phyloP scores from a whole-genome alignment of 177 flowering plant species.

The Vitis hybrid region DNA sequence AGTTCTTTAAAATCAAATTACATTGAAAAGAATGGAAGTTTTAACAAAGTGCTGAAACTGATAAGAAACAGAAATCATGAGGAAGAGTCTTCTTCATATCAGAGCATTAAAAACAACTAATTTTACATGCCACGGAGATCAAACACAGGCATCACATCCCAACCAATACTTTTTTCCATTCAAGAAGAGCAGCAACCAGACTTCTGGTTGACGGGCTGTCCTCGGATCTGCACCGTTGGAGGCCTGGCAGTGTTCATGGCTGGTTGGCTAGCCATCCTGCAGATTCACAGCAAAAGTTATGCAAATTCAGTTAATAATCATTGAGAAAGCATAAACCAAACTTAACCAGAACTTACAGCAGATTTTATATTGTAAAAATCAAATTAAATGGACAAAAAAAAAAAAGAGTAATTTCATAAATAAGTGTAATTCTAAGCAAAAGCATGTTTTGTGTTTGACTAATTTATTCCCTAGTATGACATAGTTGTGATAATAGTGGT shows the following conservation, averaged over 20 bases:
- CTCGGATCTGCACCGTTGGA: constrained; percentile 82
- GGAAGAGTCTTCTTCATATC: constrained; percentile 12
- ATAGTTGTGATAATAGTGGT: too few relatives aligned
- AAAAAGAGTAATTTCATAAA: not conserved
- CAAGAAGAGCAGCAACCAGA: constrained; percentile 81
- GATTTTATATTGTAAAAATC: not conserved
- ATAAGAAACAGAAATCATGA: constrained; percentile 16
- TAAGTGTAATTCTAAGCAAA: too few relatives aligned
- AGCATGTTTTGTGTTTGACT: too few relatives aligned
- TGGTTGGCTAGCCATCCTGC: constrained; percentile 87
- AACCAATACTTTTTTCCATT: constrained; percentile 8
- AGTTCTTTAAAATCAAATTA: constrained; percentile 24
- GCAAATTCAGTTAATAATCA: too few relatives aligned
- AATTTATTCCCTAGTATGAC: too few relatives aligned
- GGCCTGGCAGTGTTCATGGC: constrained; percentile 73
- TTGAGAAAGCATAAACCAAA: too few relatives aligned
- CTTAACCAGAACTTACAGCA: too few relatives aligned
- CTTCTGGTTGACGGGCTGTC: constrained; percentile 84
- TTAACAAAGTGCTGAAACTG: constrained; percentile 22
- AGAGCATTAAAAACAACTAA: constrained; percentile 20
- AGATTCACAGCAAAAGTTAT: not conserved
- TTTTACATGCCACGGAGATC: constrained; percentile 43
- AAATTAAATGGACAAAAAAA: not conserved
- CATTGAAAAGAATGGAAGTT: constrained; percentile 37
- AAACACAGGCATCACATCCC: constrained; percentile 7